Evolutionary conservation across 768 basidiomycete genomes (phyloP), one percentile per base, ranked within the genome.

Genomic region (Suillus spraguei): DNA sequence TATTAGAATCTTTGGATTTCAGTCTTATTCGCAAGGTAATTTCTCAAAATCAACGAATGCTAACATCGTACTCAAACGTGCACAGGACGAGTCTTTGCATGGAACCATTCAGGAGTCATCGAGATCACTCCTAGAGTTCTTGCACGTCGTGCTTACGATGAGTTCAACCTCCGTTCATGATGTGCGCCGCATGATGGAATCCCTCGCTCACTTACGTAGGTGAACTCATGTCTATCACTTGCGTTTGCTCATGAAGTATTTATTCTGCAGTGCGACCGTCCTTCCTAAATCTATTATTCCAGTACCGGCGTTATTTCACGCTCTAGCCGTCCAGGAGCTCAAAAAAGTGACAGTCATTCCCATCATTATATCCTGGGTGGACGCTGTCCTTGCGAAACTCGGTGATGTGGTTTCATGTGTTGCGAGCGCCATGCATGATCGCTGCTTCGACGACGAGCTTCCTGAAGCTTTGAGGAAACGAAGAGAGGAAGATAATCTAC

Each of bases 301-400:
- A 77, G 42, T 81, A 84, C 62, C 79, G 90, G 63, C 78, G 71
- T 58, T 80, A 42, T 85, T 86, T 67, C 83, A 81, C 60, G 52
- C 64, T 36, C 75, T 84, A 54, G 84, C 81, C 13, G 71, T 77
- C 14, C 72, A 70, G 39, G 72, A 77, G 38, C 46, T 72, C n/a
- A 36, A 66, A 5, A 62, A 65, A 14, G 65, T 62, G n/a, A 54
- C 72, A 39, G 56, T 70, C 39, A 49, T 74, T n/a, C 61, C 72
- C 4, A 70, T 79, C 14, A 64, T 83, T n/a, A 74, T 87, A 59
- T 91, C 85, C 68, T 91, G 88, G 87, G 85, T 85, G 11, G 90
- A 92, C 63, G 75, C 82, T 55, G 61, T 91, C 8, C 69, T 92
- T 28, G 82, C 82, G 11, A 85, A 80, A 66, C 69, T 92, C 7